A percentile compares a stretch with the other conserved stretches of the same genome.
Conservation (phyloP, 2,329 filamentous ascomycete genomes). For the Ambrosiella cleistominuta region DNA sequence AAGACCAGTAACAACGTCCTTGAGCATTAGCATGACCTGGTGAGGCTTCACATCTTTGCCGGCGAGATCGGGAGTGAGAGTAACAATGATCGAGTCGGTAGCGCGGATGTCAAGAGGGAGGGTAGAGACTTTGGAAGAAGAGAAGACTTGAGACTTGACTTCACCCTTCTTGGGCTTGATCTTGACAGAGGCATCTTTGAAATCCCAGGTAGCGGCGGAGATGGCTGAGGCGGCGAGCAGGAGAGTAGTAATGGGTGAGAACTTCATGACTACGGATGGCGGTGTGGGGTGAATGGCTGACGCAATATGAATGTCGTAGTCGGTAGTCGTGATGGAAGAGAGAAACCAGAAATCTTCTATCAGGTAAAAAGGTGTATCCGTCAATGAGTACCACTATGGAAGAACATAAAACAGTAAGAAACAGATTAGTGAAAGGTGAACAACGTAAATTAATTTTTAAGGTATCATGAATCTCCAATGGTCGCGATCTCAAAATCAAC, state of each 20-base stretch:
- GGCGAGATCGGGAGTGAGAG: conserved; percentile 65
- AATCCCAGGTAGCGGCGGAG: conserved; percentile 48
- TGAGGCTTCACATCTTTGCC: conserved; percentile 63
- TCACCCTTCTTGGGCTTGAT: conserved; percentile 48
- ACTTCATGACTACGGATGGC: conserved; percentile 5
- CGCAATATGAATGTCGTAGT: not conserved
- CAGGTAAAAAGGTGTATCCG: not conserved
- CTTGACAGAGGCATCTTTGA: conserved; percentile 53
- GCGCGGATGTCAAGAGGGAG: conserved; percentile 47
- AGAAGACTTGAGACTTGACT: conserved; percentile 34
- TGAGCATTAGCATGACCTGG: conserved; percentile 78
- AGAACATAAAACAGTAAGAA: not conserved
- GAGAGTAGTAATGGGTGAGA: conserved; percentile 20
- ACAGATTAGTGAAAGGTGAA: not conserved
- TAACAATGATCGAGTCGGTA: conserved; percentile 61
- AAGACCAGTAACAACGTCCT: conserved; percentile 55
- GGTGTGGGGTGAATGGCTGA: not conserved
- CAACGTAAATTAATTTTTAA: not conserved
- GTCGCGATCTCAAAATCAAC: not conserved
- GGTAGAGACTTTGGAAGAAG: conserved; percentile 27
- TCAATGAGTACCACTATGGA: not conserved
- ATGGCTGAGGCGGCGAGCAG: conserved; percentile 33
- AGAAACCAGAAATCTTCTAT: conserved; percentile 3
- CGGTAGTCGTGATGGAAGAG: not conserved
- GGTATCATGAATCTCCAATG: not conserved